These are phyloP conservation scores for Phoenix dactylifera DNA, from an alignment of 176 grass and related monocot genomes.

Conservation along the genomic window DNA sequence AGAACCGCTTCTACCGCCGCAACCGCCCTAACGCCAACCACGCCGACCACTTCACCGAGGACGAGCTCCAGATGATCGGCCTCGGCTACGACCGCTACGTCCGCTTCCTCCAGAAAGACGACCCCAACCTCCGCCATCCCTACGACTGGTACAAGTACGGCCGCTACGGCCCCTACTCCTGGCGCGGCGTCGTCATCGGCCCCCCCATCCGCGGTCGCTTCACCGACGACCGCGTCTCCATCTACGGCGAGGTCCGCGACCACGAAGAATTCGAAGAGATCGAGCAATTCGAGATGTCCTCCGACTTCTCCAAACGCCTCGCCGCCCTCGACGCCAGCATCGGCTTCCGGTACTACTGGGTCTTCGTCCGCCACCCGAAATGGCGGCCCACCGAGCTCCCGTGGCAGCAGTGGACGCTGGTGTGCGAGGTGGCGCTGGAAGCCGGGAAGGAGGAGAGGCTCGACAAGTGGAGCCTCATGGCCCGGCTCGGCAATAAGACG, in stretches of 20 bases:
- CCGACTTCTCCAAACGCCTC: conserved; percentile 53
- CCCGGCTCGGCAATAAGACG: conserved; percentile 52
- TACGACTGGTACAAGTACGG: conserved; percentile 98
- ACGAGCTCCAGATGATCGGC: conserved; percentile 76
- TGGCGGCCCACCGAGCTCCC: conserved; percentile 73
- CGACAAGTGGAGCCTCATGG: conserved; percentile 92
- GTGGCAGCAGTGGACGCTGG: conserved; percentile 86
- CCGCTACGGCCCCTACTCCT: conserved; percentile 68
- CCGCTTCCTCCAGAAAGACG: conserved; percentile 82
- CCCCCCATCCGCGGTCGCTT: conserved; percentile 86
- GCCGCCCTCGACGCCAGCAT: conserved; percentile 32
- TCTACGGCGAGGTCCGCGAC: conserved; percentile 54
- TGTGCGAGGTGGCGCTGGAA: conserved; percentile 65
- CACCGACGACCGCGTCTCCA: conserved; percentile 77
- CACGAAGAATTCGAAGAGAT: conserved; percentile 78
- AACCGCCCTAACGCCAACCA: conserved; percentile 35
- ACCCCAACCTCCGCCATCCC: conserved; percentile 69
- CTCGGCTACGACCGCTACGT: conserved; percentile 86
- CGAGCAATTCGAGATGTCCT: conserved; percentile 80
- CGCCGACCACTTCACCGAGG: conserved; percentile 72
- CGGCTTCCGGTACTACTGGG: conserved; percentile 63
- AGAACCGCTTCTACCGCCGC: conserved; percentile 90
- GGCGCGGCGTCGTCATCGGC: conserved; percentile 87
- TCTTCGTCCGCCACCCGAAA: conserved; percentile 80
- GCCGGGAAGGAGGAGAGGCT: conserved; percentile 40